Base-by-base conservation (phyloP, 192 early-diverging fungal genomes). In the Podila epigama region DNA sequence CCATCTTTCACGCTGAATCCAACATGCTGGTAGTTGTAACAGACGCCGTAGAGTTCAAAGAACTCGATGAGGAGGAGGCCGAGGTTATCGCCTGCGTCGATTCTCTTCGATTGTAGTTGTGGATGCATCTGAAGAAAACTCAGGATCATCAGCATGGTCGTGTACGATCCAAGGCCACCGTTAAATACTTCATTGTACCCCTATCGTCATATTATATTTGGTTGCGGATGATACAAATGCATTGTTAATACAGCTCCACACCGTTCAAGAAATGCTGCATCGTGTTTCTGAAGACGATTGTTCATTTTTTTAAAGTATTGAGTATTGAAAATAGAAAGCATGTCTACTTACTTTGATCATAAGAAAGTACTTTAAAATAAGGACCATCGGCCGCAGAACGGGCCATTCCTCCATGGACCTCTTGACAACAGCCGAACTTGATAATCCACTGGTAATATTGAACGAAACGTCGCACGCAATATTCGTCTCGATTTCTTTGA, bases 1-100 rank as follows among this genome's bases (percentile, higher is more conserved):
- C 64, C 75, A 22, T 87, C 80, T 4, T 60, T 69, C 5, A 93
- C 82, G 25, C 83, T 72, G 28, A 97, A 86, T 12, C 91, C 91
- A 27, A 94, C 86, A 8, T 63, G 68, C 33, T 73, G 68, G 57
- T 89, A 92, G 70, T 92, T 93, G 68, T 96, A 96, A 2, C 84
- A 67, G 31, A 82, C 81, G 15, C 97, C 97, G 67, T 96, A 98
- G 5, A 96, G 84, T 68, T 98, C 95, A 51, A 98, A 90, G 44
- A 97, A 94, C 70, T 98, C 97, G 9, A 96, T 82, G 31, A 98
- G 62, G n/a, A 98, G 72, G 6, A 94, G 85, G 25, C 95, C 97
- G 22, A 98, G 66, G 79, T 97, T 98, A 10, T 90, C 75, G 33
- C 69, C 22, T 1, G 91, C 70, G 20, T 87, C 82, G 20, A 96